Base-by-base conservation (phyloP, 2,329 filamentous ascomycete species). In the Stagonosporopsis tanaceti region DNA sequence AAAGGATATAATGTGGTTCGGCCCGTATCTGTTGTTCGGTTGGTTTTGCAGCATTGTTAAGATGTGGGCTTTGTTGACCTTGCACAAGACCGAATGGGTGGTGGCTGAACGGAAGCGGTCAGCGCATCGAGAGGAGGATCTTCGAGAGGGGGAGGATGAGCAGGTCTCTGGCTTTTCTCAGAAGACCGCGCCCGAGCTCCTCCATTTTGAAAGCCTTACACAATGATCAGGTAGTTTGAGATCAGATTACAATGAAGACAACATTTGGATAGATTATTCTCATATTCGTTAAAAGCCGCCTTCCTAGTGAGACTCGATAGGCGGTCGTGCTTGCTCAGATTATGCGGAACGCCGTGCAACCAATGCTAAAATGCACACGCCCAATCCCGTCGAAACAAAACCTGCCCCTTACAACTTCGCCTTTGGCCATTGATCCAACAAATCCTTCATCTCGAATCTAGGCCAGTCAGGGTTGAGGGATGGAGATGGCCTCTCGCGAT, bases 401-500 rank as follows among this genome's bases (percentile, higher is more conserved):
- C 5, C 24, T 12, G 15, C 45, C 37, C 14, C 28, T 51, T 64
- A 73, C 64, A 73, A 61, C 66, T 65, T 72, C n/a, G 70, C 68
- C 61, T 64, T 69, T 9, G 68, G 66, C 62, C 67, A 70, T 40
- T 62, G 61, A 28, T 79, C 75, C 52, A 79, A 53, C 50, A 87
- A 66, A 63, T 87, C 82, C 50, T 75, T 81, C 80, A 88, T 81
- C 79, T 88, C 85, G 4, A 78, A 77, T 45, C 82, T 79, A 7
- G 86, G 86, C 72, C 80, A 89, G 67, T 85, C 84, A 7, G 81
- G 78, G 64, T 85, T 86, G 11, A 78, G 66, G 2, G 64, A 65
- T 6, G 68, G 67, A 27, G 86, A 82, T 2, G 86, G 85, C 22
- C 84, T 75, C 66, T 85, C 82, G 12, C 86, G 80, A 69, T 89